Percentiles rank a stretch among this genome's conserved stretches.
These are phyloP conservation scores for Emergomyces pasteurianus DNA, from an alignment of 2,329 filamentous ascomycete species.

Conservation along the genomic window DNA sequence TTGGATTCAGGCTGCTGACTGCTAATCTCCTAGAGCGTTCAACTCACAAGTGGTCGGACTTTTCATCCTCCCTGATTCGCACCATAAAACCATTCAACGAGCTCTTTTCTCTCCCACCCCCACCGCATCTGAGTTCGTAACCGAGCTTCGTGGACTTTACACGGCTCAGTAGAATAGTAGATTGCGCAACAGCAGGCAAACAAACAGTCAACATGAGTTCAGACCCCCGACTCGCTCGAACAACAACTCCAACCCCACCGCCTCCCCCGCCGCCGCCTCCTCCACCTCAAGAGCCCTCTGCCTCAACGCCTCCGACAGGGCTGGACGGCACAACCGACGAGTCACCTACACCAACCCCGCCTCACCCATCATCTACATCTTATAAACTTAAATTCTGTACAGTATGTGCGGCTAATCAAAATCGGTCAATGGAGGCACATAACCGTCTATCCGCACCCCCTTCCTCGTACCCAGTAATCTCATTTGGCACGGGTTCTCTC, in stretches of 20 bases:
- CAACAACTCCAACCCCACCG: constrained; percentile 28
- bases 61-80: constrained; percentile 3
- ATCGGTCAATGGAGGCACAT: constrained; percentile 99
- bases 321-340: constrained; percentile 11
- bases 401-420: constrained; percentile 95
- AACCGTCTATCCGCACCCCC: constrained; percentile 72
- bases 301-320: constrained; percentile 9
- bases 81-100: neutral
- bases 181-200: neutral
- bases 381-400: constrained; percentile 54
- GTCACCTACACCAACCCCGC: constrained; percentile 10
- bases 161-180: neutral
- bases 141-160: neutral
- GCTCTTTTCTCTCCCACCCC: neutral
- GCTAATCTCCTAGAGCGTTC: neutral
- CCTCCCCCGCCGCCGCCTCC: constrained; percentile 44
- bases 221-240: constrained; percentile 41
- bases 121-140: neutral
- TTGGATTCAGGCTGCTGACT: neutral
- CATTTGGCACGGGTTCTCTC: constrained; percentile 89
- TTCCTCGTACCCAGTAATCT: constrained; percentile 89
- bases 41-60: neutral
- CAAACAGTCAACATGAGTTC: constrained; percentile 31
- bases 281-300: constrained; percentile 22
- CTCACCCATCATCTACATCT: constrained; percentile 39